Conservation (phyloP, 2,329 filamentous ascomycete genomes). For the Hypoxylon sp. region DNA sequence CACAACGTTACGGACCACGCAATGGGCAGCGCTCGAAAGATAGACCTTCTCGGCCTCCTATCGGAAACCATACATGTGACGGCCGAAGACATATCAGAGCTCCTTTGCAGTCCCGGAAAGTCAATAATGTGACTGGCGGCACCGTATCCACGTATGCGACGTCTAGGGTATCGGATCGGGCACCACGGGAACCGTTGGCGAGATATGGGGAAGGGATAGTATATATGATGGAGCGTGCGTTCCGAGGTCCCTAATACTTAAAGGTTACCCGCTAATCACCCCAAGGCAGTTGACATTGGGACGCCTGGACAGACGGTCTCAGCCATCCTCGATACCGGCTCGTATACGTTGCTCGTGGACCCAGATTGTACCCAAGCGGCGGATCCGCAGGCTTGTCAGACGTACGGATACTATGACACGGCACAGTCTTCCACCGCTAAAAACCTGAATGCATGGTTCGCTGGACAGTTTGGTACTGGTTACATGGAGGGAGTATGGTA, state of each 20-base stretch:
- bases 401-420: slow-evolving; percentile 56
- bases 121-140: slow-evolving; percentile 41
- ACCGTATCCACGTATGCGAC: slow-evolving; percentile 29
- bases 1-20: slow-evolving; percentile 17
- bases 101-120: slow-evolving; percentile 40
- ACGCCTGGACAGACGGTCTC: slow-evolving; percentile 57
- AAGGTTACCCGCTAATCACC: slow-evolving; percentile 2
- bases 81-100: slow-evolving; percentile 48
- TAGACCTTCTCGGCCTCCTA: neutral
- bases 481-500: slow-evolving; percentile 55
- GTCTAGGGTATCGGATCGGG: slow-evolving; percentile 27
- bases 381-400: slow-evolving; percentile 52
- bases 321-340: slow-evolving; percentile 59
- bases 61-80: slow-evolving; percentile 19
- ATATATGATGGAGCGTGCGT: slow-evolving; percentile 56
- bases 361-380: slow-evolving; percentile 56
- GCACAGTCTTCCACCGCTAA: slow-evolving; percentile 52
- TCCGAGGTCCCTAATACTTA: too few relatives aligned
- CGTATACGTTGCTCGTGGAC: slow-evolving; percentile 58
- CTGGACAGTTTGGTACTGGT: slow-evolving; percentile 55
- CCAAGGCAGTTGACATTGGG: slow-evolving; percentile 55
- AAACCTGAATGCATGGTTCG: slow-evolving; percentile 49
- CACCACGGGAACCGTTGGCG: slow-evolving; percentile 46
- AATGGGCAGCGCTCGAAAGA: slow-evolving; percentile 16
- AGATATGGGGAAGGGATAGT: slow-evolving; percentile 54